Base-by-base conservation (phyloP, 306 rosid species). In the Clitoria ternatea region DNA sequence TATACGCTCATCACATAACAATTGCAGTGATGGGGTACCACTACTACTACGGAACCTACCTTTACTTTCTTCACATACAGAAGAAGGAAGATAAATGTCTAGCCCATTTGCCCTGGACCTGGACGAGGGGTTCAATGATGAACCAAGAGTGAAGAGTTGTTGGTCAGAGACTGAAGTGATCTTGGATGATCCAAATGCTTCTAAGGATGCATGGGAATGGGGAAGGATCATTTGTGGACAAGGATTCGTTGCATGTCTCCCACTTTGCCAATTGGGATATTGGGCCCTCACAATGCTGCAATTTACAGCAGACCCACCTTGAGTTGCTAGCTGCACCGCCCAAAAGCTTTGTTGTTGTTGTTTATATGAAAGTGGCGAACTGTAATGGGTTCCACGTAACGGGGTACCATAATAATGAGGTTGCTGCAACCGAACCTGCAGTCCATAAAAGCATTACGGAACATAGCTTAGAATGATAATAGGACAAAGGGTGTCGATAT, bases 1-100 rank as follows among this genome's bases (percentile, higher is more conserved):
- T 33, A 69, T 72, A 14, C 74, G 85, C 77, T 85, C 89, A 20
- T 81, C 78, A 75, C 90, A 83, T 60, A 85, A 85, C 63, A 83
- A 69, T 66, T 85, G 90, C 81, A 79, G 62, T 22, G 90, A 85
- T 47, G 82, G 55, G 49, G 84, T 63, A 53, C 61, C 74, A 4
- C 60, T 75, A 3, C 64, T 77, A 27, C 72, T 43, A 42, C 40
- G 78, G 75, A 81, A 77, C 62, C 84, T 80, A 24, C 80, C 87
- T 39, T 69, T 73, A 15, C 74, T 57, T 33, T 79, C 87, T 70
- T 84, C 90, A 7, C 76, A 75, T 22, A 72, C 67, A 44, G 87
- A 55, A 19, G 87, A 60, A 52, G 87, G 66, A 53, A 75, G 68
- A 67, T 50, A 70, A 50, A 52, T 69, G 36, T 77, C 85, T 7